phyloP scores from a whole-genome alignment of 1,284 basidiomycete species.

The Ustilago hordei region DNA sequence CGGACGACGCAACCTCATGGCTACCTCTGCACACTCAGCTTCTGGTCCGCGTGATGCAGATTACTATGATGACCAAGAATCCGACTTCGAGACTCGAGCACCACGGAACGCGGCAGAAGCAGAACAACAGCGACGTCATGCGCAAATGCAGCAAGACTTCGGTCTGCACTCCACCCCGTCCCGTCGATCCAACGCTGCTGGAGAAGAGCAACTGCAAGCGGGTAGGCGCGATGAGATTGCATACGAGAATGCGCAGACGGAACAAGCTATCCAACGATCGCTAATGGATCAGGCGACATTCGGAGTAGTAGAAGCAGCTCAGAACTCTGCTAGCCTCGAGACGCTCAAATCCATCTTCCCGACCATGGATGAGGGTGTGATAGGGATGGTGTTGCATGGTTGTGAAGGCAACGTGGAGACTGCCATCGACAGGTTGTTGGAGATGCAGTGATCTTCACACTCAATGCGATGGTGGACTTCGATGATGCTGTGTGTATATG shows the following conservation, averaged over 20 bases:
- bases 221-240: conserved; percentile 28
- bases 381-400: conserved; percentile 60
- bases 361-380: conserved; percentile 54
- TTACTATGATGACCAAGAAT: conserved; percentile 16
- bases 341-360: conserved; percentile 65
- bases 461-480: not conserved
- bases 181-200: conserved; percentile 5
- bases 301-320: conserved; percentile 37
- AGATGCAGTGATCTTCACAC: conserved; percentile 46
- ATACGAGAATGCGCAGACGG: conserved; percentile 36
- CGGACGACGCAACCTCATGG: conserved; percentile 44
- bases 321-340: conserved; percentile 50
- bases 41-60: conserved; percentile 23
- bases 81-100: not conserved
- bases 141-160: conserved; percentile 47
- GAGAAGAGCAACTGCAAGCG: conserved; percentile 7
- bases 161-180: conserved; percentile 33
- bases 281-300: conserved; percentile 31
- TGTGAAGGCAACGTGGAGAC: conserved; percentile 59
- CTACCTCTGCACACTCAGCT: conserved; percentile 7
- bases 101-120: conserved; percentile 33
- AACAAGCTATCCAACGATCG: conserved; percentile 47
- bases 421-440: conserved; percentile 62
- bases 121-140: conserved; percentile 31
- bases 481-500: not conserved